Percentiles rank a stretch among this genome's conserved stretches.
Evolutionary conservation across 192 early-diverging fungal species (phyloP).

Genomic region (Nowakowskiella sp.): DNA sequence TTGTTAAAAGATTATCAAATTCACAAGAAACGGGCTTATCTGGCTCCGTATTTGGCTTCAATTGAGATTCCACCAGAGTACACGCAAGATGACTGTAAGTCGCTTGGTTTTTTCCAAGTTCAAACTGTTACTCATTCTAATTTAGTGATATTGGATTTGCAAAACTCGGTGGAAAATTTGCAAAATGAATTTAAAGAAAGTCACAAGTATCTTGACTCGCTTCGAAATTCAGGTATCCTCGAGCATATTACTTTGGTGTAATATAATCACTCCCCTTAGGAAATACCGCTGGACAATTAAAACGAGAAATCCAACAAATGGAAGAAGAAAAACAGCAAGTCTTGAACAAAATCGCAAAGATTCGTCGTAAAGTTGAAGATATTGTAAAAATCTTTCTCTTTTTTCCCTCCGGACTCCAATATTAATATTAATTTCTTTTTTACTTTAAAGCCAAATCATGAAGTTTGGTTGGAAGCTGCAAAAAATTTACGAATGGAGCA

Average conservation of each 20-base stretch:
- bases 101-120: not conserved
- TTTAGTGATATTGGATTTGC: conserved; percentile 39
- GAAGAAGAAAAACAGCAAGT: conserved; percentile 62
- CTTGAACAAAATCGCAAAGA: conserved; percentile 35
- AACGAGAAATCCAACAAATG: conserved; percentile 53
- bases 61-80: conserved; percentile 48
- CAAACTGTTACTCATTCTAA: not conserved
- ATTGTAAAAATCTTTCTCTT: conserved; percentile 21
- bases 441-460: conserved; percentile 38
- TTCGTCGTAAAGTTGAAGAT: conserved; percentile 47
- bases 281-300: conserved; percentile 31
- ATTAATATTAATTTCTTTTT: conserved; percentile 5
- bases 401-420: not conserved
- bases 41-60: conserved; percentile 40
- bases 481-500: conserved; percentile 46
- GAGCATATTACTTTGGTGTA: not conserved
- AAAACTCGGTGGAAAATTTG: conserved; percentile 31
- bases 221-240: conserved; percentile 28
- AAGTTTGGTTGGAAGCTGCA: conserved; percentile 52
- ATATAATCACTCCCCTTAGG: conserved; percentile 4
- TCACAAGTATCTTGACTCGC: conserved; percentile 39
- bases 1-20: conserved; percentile 36
- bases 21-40: conserved; percentile 51
- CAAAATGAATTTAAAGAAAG: conserved; percentile 48
- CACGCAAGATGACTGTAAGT: conserved; percentile 42